A percentile compares a stretch with the other conserved stretches of the same genome.
Evolutionary conservation across 805 yeast genomes (phyloP).

Genomic region (Isabelozyma gotoi): DNA sequence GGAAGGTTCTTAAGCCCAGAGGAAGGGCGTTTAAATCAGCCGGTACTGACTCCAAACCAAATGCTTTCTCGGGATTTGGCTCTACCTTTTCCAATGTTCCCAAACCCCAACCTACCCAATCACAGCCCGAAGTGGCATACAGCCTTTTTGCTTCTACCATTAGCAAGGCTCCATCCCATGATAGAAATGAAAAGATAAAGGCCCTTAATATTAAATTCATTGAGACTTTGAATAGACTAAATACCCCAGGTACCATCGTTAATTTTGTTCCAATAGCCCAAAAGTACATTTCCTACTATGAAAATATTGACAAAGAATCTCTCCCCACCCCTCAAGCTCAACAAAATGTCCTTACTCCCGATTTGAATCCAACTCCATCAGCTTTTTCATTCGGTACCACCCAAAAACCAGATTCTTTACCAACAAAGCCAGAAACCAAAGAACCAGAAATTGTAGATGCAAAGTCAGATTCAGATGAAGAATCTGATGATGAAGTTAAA

Average conservation of each 20-base stretch:
- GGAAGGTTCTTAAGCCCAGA: conserved; percentile 68
- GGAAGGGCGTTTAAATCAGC: conserved; percentile 12
- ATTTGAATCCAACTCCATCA: too few relatives aligned
- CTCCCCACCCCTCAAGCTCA: neutral
- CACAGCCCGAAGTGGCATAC: neutral
- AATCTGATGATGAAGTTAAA: conserved; percentile 23
- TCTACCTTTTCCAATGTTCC: neutral
- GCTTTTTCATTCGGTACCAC: neutral
- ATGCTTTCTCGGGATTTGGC: conserved; percentile 1
- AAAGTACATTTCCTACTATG: conserved; percentile 59
- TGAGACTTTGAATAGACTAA: conserved; percentile 43
- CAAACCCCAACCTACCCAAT: neutral
- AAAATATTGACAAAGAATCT: conserved; percentile 13
- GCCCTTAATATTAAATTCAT: conserved; percentile 67
- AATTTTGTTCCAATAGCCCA: conserved; percentile 54
- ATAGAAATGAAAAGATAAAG: conserved; percentile 49
- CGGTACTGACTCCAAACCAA: neutral
- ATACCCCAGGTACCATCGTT: conserved; percentile 47
- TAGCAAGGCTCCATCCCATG: conserved; percentile 9
- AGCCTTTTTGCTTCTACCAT: conserved; percentile 1
- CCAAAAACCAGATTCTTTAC: neutral
- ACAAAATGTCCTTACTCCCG: too few relatives aligned
- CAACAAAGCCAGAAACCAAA: neutral
- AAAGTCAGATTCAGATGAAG: conserved; percentile 26
- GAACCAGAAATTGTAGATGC: conserved; percentile 9